Conservation (phyloP, 306 rosid genomes). For the Lithocarpus polystachyus region DNA sequence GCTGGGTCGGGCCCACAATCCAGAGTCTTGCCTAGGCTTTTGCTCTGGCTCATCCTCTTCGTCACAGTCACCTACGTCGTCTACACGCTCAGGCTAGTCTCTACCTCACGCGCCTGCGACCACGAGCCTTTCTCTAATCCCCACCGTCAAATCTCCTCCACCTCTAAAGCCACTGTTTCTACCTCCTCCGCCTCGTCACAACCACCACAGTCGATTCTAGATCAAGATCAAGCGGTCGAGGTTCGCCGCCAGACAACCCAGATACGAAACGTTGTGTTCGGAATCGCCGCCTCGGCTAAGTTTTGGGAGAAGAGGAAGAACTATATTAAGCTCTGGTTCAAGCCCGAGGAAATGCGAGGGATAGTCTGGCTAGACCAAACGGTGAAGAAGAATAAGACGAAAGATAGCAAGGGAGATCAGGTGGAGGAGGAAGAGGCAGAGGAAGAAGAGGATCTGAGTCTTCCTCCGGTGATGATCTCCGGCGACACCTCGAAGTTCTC, state of each 20-base stretch:
- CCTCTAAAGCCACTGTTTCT: too few relatives aligned
- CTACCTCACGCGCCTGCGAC: constrained; percentile 52
- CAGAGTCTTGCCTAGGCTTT: constrained; percentile 45
- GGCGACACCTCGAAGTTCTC: constrained; percentile 57
- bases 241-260: constrained; percentile 30
- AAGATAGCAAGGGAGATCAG: too few relatives aligned
- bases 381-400: constrained; percentile 21
- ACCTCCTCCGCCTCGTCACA: neutral
- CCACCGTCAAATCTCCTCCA: constrained; percentile 22
- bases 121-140: constrained; percentile 33
- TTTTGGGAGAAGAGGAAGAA: constrained; percentile 74
- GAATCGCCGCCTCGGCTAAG: constrained; percentile 89
- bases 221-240: constrained; percentile 1
- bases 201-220: neutral
- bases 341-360: constrained; percentile 59
- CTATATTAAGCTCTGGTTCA: constrained; percentile 93
- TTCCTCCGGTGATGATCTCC: constrained; percentile 71
- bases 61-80: constrained; percentile 62
- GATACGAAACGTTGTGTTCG: constrained; percentile 69
- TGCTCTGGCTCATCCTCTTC: constrained; percentile 68
- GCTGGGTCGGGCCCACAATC: constrained; percentile 29
- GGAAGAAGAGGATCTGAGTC: neutral
- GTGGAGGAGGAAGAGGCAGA: constrained; percentile 27
- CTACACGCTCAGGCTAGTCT: constrained; percentile 69
- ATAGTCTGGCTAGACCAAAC: constrained; percentile 75